A percentile compares a stretch with the other conserved stretches of the same genome.
Evolutionary conservation across 108 stramenopile genomes (phyloP).

Genomic region (Cyclotella baltica): DNA sequence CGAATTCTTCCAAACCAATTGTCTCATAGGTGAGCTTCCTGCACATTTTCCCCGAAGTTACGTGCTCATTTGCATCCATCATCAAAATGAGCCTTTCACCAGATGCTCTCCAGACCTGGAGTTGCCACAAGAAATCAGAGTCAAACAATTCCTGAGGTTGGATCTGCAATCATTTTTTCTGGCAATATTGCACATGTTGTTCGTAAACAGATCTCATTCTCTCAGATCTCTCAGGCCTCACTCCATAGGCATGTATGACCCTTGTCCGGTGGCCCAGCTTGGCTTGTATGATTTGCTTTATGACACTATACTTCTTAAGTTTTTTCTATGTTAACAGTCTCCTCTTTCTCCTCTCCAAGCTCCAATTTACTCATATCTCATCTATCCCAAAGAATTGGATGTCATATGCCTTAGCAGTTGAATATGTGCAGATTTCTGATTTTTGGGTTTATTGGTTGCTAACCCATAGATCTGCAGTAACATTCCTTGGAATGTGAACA

Average conservation of each 20-base stretch:
- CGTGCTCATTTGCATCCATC: slow-evolving; percentile 5
- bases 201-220: background rate
- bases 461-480: background rate
- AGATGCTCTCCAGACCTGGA: background rate
- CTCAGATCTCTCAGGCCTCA: background rate
- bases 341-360: background rate
- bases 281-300: background rate
- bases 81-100: slow-evolving; percentile 11
- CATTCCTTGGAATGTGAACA: background rate
- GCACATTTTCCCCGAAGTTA: background rate
- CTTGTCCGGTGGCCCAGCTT: background rate
- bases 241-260: background rate
- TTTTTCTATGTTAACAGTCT: background rate
- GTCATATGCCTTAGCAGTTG: background rate
- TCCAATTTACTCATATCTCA: background rate
- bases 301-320: background rate
- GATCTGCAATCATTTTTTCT: background rate
- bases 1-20: background rate
- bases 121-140: background rate
- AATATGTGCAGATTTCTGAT: background rate
- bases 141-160: background rate
- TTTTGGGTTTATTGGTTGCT: background rate
- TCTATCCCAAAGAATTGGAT: background rate
- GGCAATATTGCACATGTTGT: background rate
- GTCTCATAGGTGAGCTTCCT: background rate